A percentile compares a stretch with the other conserved stretches of the same genome.
Conservation (phyloP, 495 filamentous ascomycete genomes). For the Achaetomiella virescens region DNA sequence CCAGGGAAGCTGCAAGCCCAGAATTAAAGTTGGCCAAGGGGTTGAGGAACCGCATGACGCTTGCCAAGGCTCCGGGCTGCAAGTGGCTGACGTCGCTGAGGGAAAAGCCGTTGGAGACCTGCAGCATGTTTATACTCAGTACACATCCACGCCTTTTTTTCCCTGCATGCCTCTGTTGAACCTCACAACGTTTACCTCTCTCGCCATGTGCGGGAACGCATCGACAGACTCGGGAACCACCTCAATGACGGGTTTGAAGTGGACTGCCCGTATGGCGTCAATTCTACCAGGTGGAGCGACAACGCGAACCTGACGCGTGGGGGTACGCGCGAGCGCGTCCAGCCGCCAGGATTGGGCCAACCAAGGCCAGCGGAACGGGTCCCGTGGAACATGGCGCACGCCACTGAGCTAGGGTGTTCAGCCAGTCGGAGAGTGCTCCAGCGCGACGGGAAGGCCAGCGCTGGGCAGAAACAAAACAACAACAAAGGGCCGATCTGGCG, state of each 20-base stretch:
- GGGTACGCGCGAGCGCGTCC: not conserved
- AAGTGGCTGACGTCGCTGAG: not conserved
- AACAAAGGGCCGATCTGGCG: constrained; percentile 18
- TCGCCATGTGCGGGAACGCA: too few species aligned
- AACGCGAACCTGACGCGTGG: constrained; percentile 25
- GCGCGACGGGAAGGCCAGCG: constrained; percentile 8
- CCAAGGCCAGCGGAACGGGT: not conserved
- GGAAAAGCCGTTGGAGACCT: too few species aligned
- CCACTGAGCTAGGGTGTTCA: constrained; percentile 1
- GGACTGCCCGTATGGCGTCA: not conserved
- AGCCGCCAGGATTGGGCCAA: too few species aligned
- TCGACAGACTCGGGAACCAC: too few species aligned
- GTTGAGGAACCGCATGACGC: not conserved
- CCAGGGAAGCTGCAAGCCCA: too few species aligned
- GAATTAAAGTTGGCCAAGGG: too few species aligned
- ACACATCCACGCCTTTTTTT: too few species aligned
- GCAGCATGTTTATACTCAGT: too few species aligned
- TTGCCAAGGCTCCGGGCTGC: not conserved
- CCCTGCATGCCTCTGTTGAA: too few species aligned
- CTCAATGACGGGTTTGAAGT: too few species aligned
- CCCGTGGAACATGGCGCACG: not conserved
- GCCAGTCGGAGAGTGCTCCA: constrained; percentile 19
- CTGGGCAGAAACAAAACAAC: constrained; percentile 23
- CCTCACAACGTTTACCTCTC: too few species aligned
- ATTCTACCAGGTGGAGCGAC: not conserved